Base-by-base conservation (phyloP, 2,329 filamentous ascomycete genomes). In the Fusarium scirpi region DNA sequence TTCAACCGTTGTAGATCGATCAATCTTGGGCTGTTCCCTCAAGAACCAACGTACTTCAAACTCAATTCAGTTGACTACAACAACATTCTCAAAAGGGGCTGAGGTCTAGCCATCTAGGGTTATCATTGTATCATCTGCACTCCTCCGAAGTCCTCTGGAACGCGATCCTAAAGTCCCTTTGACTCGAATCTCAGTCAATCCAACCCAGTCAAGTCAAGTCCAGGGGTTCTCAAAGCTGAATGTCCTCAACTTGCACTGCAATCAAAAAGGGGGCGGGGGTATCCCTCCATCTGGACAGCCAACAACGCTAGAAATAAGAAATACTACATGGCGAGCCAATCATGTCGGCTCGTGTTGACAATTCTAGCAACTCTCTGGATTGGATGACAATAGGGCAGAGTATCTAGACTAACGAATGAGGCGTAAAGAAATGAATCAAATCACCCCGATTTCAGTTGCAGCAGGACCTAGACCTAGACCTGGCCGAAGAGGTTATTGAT, bases 191-290 rank as follows among this genome's bases (percentile, higher is more conserved):
- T 22, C 40, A n/a, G 34, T 18, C 43, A 32, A 32, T 38, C 34
- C 34, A 38, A n/a, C 34, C 34, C 34, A n/a, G 34, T 18, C 34
- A 32, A 32, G 58, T 44, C 27, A 24, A 38, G 34, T 44, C 59
- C 62, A 65, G 62, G 62, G 63, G 63, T 38, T 45, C 18, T 22
- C 29, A 64, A 32, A 59, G 38, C 40, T 47, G 45, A 58, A 46
- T 49, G 22, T 47, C 18, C 45, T 47, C 45, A 47, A 47, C 18
- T n/a, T n/a, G 13, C 48, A 45, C 25, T 49, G 44, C 48, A 54
- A 55, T 62, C 34, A 45, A 66, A 65, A 67, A 53, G 63, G 63
- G 63, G 63, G 55, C 48, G 63, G 62, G 63, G 55, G 55, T 55
- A 49, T 58, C 55, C 41, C 43, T 41, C 32, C 43, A 47, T 27